Conservation (phyloP, 179 eudicot species). For the Silene noctiflora region DNA sequence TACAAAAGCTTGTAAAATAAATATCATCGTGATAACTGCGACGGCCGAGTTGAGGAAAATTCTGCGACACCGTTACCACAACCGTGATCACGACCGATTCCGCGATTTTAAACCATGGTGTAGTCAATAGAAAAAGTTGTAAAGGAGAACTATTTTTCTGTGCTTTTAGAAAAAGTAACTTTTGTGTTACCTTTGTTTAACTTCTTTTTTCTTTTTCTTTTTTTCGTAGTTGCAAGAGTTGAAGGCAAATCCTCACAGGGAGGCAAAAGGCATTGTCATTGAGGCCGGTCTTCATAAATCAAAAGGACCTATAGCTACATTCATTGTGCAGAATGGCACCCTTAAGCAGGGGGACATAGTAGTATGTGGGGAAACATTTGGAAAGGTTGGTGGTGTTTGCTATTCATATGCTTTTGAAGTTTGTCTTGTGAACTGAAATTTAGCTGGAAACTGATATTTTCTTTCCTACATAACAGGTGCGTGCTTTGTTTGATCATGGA, state of each 20-base stretch:
- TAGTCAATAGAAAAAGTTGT: not conserved
- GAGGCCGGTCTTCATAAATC: conserved; percentile 98
- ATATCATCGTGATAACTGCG: too few relatives aligned
- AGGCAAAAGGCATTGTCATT: conserved; percentile 84
- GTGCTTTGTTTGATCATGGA: conserved; percentile 88
- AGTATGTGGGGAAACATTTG: conserved; percentile 93
- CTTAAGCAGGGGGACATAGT: conserved; percentile 76
- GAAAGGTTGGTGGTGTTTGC: conserved; percentile 63
- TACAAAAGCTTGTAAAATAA: too few relatives aligned
- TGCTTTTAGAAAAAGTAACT: not conserved
- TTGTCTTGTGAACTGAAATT: not conserved
- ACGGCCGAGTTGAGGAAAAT: too few relatives aligned
- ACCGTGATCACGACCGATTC: too few relatives aligned
- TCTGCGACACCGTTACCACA: too few relatives aligned
- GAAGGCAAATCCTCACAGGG: conserved; percentile 91
- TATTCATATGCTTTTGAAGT: conserved; percentile 3
- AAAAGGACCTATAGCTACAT: conserved; percentile 86
- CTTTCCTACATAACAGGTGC: conserved; percentile 49
- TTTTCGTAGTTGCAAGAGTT: conserved; percentile 72
- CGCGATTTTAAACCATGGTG: not conserved
- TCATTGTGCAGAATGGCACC: conserved; percentile 98
- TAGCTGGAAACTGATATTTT: conserved; percentile 19
- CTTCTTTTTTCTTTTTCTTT: conserved; percentile 9
- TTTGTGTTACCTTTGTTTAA: not conserved
- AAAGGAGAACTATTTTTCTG: not conserved